Evolutionary conservation across 129 eudicot species (phyloP), one percentile per base, ranked within the genome.

Genomic region (Artemisia annua): DNA sequence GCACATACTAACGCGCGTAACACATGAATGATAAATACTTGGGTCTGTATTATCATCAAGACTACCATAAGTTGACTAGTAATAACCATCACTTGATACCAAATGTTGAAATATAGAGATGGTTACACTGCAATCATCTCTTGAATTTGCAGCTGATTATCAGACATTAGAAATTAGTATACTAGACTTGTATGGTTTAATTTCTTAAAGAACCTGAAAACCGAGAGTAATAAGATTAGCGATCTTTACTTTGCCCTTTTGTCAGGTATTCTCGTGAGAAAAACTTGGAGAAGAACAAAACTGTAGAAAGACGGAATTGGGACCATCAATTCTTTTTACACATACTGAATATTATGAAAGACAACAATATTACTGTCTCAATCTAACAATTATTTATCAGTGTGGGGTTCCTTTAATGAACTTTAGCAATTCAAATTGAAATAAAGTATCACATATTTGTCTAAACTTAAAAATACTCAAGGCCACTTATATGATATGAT

Each of bases 401-500:
- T 52, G 19, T 13, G 57, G 57, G 57, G 57, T 39, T 52, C 57
- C n/a, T 15, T 52, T 17, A 52, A 7, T 3, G 57, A 39, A 39
- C 46, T 39, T 52, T 17, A 52, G 17, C 8, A 52, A 52, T 52
- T 52, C 18, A 15, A 10, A 15, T 52, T 52, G 57, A 15, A 15
- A 52, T 52, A 15, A 52, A 30, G 61, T 50, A 44, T 43, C 20
- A 56, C 18, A 43, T 1, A 58, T 44, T 1, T 48, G 39, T 15
- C 11, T 30, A 57, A 46, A 49, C 18, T 66, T 24, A 14, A 20
- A 22, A 52, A 13, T 48, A 8, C n/a, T 52, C n/a, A 39, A 13
- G 51, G 32, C 79, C 48, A 54, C 66, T 75, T 75, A 60, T 72
- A 72, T 57, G 76, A 35, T 71, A 71, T 56, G 49, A 52, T 51